phyloP scores from a whole-genome alignment of 768 basidiomycete species.

The Boletus tylopilopsis region DNA sequence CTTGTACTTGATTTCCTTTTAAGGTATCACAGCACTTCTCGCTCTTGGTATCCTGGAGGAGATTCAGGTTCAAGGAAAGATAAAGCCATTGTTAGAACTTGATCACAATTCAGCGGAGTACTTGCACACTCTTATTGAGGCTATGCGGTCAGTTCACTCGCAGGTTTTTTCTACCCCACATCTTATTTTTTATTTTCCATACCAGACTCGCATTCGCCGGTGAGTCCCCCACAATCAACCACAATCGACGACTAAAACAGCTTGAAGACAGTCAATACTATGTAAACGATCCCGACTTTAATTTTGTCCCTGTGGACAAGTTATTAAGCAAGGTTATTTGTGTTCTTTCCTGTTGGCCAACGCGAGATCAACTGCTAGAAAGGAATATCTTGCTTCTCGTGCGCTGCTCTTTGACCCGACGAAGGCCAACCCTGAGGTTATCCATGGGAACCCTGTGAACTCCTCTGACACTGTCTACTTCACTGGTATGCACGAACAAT shows the following conservation, averaged over 20 bases:
- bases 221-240: slow-evolving; percentile 28
- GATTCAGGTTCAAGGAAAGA: slow-evolving; percentile 70
- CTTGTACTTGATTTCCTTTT: background rate
- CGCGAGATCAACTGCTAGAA: slow-evolving; percentile 3
- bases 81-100: slow-evolving; percentile 67
- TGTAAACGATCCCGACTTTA: slow-evolving; percentile 85
- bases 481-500: slow-evolving; percentile 49
- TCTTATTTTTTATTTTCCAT: slow-evolving; percentile 1
- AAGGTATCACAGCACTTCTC: slow-evolving; percentile 88
- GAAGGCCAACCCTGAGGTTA: slow-evolving; percentile 60
- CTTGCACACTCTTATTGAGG: slow-evolving; percentile 82
- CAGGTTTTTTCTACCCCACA: background rate
- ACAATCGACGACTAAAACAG: background rate
- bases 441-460: slow-evolving; percentile 76
- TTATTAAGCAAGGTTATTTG: slow-evolving; percentile 73
- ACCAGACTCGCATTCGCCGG: slow-evolving; percentile 69
- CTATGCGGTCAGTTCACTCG: slow-evolving; percentile 65
- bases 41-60: slow-evolving; percentile 91
- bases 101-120: slow-evolving; percentile 92
- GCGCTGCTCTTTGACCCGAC: slow-evolving; percentile 74
- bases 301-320: slow-evolving; percentile 73
- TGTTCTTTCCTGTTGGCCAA: background rate
- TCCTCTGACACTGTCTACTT: slow-evolving; percentile 96
- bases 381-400: slow-evolving; percentile 82
- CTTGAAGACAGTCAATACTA: slow-evolving; percentile 77